Conservation (phyloP, 192 early-diverging fungal genomes). For the Backusella mclennaniae region DNA sequence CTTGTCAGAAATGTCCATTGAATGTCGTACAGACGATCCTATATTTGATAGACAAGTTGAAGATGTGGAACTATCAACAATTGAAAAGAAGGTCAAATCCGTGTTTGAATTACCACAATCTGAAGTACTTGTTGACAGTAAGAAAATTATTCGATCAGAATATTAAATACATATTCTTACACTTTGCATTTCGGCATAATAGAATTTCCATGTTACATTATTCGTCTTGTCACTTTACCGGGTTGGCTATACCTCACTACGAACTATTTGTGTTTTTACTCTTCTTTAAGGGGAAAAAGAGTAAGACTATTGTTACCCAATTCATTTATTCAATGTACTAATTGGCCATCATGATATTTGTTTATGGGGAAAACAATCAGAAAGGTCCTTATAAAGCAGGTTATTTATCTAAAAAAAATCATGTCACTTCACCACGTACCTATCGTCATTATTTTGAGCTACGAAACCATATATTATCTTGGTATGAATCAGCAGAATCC, state of each 20-base stretch:
- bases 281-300: constrained; percentile 47
- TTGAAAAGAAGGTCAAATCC: constrained; percentile 8
- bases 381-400: constrained; percentile 53
- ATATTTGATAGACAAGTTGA: neutral
- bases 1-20: constrained; percentile 6
- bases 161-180: neutral
- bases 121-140: constrained; percentile 13
- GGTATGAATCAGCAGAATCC: constrained; percentile 52
- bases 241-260: constrained; percentile 62
- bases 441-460: constrained; percentile 58
- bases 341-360: neutral
- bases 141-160: neutral
- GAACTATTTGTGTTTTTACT: constrained; percentile 62
- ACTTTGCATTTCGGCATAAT: neutral
- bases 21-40: constrained; percentile 3
- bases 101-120: constrained; percentile 8
- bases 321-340: neutral
- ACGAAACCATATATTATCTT: constrained; percentile 56
- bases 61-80: neutral
- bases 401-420: constrained; percentile 44
- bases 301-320: constrained; percentile 27
- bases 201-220: constrained; percentile 66
- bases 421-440: constrained; percentile 39
- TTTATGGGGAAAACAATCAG: constrained; percentile 13
- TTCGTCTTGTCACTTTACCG: constrained; percentile 57